Evolutionary conservation across 169 alveolate species (phyloP), one percentile per base, ranked within the genome.

Genomic region (Cryptosporidium canis): DNA sequence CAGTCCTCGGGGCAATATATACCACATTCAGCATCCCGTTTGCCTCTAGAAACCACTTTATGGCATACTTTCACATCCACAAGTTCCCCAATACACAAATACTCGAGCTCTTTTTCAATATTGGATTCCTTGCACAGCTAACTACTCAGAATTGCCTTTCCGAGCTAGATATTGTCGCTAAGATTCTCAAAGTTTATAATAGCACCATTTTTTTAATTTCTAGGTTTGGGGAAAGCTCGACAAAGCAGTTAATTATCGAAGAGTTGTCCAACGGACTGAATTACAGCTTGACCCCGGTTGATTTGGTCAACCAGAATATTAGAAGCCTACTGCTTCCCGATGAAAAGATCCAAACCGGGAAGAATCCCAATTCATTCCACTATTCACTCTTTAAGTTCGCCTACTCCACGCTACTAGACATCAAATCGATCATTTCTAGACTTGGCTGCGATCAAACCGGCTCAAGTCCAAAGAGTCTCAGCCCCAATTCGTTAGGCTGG

Each of bases 221-320:
- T 6, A 70, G 84, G 14, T 70, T 70, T 70, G 84, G 84, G 14
- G 35, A 70, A 6, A 70, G 84, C 45, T 70, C 84, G 16, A 70
- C 67, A 55, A 70, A 70, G n/a, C 41, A 47, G 18, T 48, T 70
- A 21, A 51, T 70, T 48, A 70, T 37, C 14, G 39, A 24, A 14
- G 51, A 70, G 21, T 41, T 70, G n/a, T 5, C 67, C 3, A 55
- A 48, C 7, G 84, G 84, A 39, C 14, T 70, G 31, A 55, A 55
- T 31, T n/a, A 16, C 14, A 45, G 33, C 18, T 29, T 18, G 11
- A 47, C 84, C 6, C 35, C 43, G 33, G n/a, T 70, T 31, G 84
- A 70, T 51, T 4, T 31, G 24, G 33, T 70, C 12, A 5, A 18
- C 53, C 12, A 16, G 11, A 70, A 27, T 44, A 31, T 51, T 24